Conservation (phyloP, 2,329 filamentous ascomycete genomes). For the Xylariaceae sp. region DNA sequence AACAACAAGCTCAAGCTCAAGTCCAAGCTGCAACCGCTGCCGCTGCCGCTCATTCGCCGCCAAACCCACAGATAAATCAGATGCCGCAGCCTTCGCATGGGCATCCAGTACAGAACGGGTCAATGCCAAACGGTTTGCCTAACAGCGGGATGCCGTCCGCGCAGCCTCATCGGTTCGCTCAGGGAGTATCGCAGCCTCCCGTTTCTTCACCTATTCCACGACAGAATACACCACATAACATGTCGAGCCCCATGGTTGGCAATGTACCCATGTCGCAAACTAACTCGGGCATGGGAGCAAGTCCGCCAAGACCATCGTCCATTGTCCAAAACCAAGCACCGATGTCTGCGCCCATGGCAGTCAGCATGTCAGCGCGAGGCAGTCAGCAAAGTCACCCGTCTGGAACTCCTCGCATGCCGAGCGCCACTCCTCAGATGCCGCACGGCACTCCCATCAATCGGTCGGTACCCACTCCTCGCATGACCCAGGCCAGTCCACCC, state of each 20-base stretch:
- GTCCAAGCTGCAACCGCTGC: constrained; percentile 41
- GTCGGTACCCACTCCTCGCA: constrained; percentile 63
- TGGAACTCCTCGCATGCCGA: constrained; percentile 68
- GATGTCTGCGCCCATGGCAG: constrained; percentile 66
- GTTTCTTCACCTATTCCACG: constrained; percentile 72
- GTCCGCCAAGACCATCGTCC: constrained; percentile 70
- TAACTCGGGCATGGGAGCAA: constrained; percentile 72
- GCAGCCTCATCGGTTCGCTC: constrained; percentile 55
- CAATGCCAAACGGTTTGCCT: constrained; percentile 46
- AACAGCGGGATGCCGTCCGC: constrained; percentile 52
- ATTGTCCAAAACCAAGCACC: constrained; percentile 65
- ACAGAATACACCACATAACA: constrained; percentile 69
- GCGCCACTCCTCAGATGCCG: constrained; percentile 65
- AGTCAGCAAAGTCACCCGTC: constrained; percentile 71
- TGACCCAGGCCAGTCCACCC: constrained; percentile 68
- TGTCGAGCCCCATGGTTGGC: constrained; percentile 70
- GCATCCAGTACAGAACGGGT: constrained; percentile 52
- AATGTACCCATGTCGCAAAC: constrained; percentile 69
- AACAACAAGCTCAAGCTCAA: constrained; percentile 42
- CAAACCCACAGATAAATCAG: constrained; percentile 39
- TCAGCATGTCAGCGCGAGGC: constrained; percentile 68
- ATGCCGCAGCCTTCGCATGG: constrained; percentile 51
- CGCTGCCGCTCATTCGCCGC: constrained; percentile 43
- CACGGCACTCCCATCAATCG: constrained; percentile 66
- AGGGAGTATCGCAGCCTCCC: constrained; percentile 66